Percentiles rank a stretch among this genome's conserved stretches.
These are phyloP conservation scores for Scedosporium dehoogii DNA, from an alignment of 2,329 filamentous ascomycete species.

Conservation along the genomic window DNA sequence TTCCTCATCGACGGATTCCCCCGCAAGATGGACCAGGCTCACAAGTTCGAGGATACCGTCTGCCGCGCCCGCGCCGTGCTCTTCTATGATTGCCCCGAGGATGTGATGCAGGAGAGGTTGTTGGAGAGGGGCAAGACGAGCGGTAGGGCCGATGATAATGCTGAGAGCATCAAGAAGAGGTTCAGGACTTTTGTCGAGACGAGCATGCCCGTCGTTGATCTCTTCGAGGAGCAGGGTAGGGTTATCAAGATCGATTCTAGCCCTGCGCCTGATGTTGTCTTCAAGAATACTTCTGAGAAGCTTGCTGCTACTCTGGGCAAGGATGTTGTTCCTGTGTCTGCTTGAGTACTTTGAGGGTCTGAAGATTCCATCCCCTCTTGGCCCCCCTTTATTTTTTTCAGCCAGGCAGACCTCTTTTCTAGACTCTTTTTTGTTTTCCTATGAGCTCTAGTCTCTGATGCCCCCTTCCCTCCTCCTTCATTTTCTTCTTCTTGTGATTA, in stretches of 20 bases:
- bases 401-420: background rate
- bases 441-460: background rate
- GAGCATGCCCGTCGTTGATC: conserved; percentile 92
- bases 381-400: background rate
- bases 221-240: conserved; percentile 65
- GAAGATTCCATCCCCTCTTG: background rate
- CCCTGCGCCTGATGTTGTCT: conserved; percentile 52
- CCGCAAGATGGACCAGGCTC: conserved; percentile 91
- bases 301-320: conserved; percentile 38
- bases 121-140: conserved; percentile 88
- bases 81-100: conserved; percentile 90
- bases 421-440: background rate
- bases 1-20: conserved; percentile 84
- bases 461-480: background rate
- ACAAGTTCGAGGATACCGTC: conserved; percentile 85
- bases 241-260: conserved; percentile 75
- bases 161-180: conserved; percentile 89
- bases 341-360: background rate
- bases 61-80: conserved; percentile 77
- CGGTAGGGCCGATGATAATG: conserved; percentile 86
- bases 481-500: background rate
- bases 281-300: conserved; percentile 39
- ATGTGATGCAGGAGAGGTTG: conserved; percentile 74
- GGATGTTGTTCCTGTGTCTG: background rate
- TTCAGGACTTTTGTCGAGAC: conserved; percentile 92